Evolutionary conservation across 768 basidiomycete species (phyloP).

Genomic region (Piloderma croceum): DNA sequence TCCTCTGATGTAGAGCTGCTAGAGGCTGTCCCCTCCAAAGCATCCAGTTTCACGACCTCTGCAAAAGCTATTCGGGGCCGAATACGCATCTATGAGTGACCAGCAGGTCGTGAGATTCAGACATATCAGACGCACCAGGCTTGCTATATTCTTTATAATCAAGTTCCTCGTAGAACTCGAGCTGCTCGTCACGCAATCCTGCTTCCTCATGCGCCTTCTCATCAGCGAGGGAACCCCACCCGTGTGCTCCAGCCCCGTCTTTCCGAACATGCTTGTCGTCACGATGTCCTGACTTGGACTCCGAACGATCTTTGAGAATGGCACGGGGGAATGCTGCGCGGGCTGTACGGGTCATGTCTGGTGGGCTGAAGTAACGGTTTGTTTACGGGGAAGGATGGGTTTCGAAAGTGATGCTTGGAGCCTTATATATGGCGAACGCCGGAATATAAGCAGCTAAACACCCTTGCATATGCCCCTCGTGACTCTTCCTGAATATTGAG

Average conservation of each 20-base stretch:
- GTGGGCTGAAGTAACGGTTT: background rate
- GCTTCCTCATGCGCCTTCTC: slow-evolving; percentile 57
- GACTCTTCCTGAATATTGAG: no score
- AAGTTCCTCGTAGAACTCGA: slow-evolving; percentile 36
- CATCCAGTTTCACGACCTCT: no score
- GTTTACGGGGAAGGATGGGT: no score
- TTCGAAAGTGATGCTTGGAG: background rate
- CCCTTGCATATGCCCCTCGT: no score
- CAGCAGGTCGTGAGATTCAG: no score
- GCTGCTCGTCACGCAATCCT: slow-evolving; percentile 53
- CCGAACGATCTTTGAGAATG: slow-evolving; percentile 69
- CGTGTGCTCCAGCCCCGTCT: slow-evolving; percentile 74
- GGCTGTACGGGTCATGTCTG: slow-evolving; percentile 73
- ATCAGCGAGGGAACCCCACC: slow-evolving; percentile 74
- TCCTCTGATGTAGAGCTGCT: slow-evolving; percentile 36
- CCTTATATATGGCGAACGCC: no score
- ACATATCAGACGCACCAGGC: no score
- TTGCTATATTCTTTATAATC: slow-evolving; percentile 64
- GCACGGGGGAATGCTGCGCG: slow-evolving; percentile 70
- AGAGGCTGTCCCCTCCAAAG: no score
- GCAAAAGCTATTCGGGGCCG: no score
- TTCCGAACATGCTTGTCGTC: slow-evolving; percentile 69
- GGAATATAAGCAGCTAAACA: no score
- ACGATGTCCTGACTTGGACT: slow-evolving; percentile 74
- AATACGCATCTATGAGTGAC: no score